These are phyloP conservation scores for Chloris gayana DNA, from an alignment of 176 grass and related monocot genomes.

Conservation along the genomic window DNA sequence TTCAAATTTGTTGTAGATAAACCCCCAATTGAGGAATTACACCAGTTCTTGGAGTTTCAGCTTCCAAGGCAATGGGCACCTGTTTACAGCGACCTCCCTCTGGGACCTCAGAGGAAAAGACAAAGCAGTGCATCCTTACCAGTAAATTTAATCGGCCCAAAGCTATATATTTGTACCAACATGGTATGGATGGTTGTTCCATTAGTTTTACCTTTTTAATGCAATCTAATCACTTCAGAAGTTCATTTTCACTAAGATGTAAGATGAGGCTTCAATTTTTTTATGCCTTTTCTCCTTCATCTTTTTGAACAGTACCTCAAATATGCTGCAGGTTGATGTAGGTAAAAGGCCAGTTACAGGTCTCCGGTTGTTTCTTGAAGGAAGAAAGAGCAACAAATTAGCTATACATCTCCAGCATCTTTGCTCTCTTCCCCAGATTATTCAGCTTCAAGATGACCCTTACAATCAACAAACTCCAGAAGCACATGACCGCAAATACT, in stretches of 20 bases:
- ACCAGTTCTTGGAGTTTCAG: conserved; percentile 98
- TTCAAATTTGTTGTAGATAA: conserved; percentile 69
- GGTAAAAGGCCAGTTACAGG: conserved; percentile 83
- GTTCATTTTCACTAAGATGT: conserved; percentile 2
- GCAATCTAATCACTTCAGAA: not conserved
- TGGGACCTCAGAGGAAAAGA: conserved; percentile 87
- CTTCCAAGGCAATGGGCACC: conserved; percentile 97
- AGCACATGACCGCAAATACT: conserved; percentile 69
- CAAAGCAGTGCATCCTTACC: conserved; percentile 84
- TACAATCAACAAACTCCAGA: conserved; percentile 50
- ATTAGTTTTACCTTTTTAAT: not conserved
- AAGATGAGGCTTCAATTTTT: conserved; percentile 2
- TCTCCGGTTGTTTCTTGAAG: conserved; percentile 84
- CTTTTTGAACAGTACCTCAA: conserved; percentile 1
- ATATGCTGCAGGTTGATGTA: conserved; percentile 78
- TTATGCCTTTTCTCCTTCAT: not conserved
- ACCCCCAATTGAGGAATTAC: conserved; percentile 84
- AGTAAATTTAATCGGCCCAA: conserved; percentile 89
- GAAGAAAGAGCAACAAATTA: conserved; percentile 89
- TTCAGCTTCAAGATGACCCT: conserved; percentile 69
- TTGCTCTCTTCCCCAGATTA: conserved; percentile 84
- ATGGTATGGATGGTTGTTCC: conserved; percentile 53
- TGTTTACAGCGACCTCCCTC: conserved; percentile 85
- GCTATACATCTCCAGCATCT: conserved; percentile 95
- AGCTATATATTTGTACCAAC: conserved; percentile 91